phyloP scores from a whole-genome alignment of 2,329 filamentous ascomycete species.

The Fusarium clavum region DNA sequence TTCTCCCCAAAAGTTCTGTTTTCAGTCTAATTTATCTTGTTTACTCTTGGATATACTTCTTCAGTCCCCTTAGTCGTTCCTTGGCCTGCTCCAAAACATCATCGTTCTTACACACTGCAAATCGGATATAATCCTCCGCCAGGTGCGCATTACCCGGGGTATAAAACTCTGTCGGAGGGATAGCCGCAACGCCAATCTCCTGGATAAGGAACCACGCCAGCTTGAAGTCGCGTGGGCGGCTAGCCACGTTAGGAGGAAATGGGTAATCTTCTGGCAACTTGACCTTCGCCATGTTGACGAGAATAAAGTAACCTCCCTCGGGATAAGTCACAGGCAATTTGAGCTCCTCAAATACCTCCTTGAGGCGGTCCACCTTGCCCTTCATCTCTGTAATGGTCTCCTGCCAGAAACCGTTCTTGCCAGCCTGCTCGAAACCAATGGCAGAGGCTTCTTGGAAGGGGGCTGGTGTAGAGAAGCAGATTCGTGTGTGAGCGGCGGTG shows the following conservation, averaged over 20 bases:
- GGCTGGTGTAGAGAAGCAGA: constrained; percentile 94
- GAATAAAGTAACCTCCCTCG: constrained; percentile 96
- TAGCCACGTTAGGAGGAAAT: constrained; percentile 89
- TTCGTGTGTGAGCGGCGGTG: constrained; percentile 90
- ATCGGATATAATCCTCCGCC: constrained; percentile 92
- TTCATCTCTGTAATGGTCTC: constrained; percentile 87
- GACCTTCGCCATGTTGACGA: constrained; percentile 92
- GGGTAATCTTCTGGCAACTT: constrained; percentile 84
- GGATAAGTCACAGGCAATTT: constrained; percentile 87
- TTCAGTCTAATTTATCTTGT: neutral
- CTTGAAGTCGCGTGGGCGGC: constrained; percentile 91
- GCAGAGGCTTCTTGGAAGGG: constrained; percentile 95
- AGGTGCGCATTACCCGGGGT: constrained; percentile 85
- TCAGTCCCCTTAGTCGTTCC: constrained; percentile 77
- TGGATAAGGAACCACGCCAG: constrained; percentile 97
- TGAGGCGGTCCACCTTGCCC: constrained; percentile 87
- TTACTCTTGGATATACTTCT: constrained; percentile 70
- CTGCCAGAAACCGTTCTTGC: constrained; percentile 88
- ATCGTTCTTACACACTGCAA: constrained; percentile 96
- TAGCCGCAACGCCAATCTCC: constrained; percentile 93
- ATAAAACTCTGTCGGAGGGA: constrained; percentile 97
- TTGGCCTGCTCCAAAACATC: constrained; percentile 84
- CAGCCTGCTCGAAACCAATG: constrained; percentile 92
- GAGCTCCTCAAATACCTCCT: constrained; percentile 81
- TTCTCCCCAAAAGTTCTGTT: neutral